Evolutionary conservation across 1,139 yeast genomes (phyloP), one percentile per base, ranked within the genome.

Genomic region (Zhuliangozyma parablackwelliae): DNA sequence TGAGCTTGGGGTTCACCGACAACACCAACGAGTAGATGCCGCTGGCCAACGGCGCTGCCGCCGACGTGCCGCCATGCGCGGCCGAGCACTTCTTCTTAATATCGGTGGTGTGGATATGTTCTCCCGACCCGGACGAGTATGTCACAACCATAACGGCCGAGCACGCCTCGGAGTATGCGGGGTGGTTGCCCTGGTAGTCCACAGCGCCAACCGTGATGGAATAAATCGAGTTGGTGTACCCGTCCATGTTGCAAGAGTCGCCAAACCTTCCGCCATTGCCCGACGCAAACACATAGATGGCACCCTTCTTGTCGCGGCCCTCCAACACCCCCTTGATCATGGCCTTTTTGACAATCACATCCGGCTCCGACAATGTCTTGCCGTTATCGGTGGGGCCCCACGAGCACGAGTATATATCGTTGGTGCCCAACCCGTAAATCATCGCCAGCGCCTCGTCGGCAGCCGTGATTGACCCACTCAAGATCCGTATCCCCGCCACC

Each of bases 351-450:
- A 92, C 96, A 27, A 90, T 53, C 28, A 65, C 56, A 21, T 88
- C 87, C 0, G 98, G 98, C 6, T 78, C 95, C 33, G 87, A 88
- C 70, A 92, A 77, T 0, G 96, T 78, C 43, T 60, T 70, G 0
- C 98, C 99, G 57, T 90, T 86, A 58, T 94, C 99, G 1, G 90
- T 77, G 1, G 99, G 99, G 2, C 99, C 99, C 99, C 99, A 94
- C 5, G 96, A 88, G 59, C 99, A 94, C 3, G 96, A 87, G 59
- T 88, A 94, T 29, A 94, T 92, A 58, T 90, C 96, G 56, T 92
- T 92, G 9, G 74, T 71, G 43, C 87, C 90, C 50, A 84, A 67
- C 0, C 82, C 94, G 59, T 83, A 85, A 31, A 85, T 72, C 69
- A 94, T 65, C 1, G 97, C 86, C 2, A 85, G 78, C 0, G 98